Evolutionary conservation across 805 yeast genomes (phyloP).

Genomic region (Blastobotrys attinorum): DNA sequence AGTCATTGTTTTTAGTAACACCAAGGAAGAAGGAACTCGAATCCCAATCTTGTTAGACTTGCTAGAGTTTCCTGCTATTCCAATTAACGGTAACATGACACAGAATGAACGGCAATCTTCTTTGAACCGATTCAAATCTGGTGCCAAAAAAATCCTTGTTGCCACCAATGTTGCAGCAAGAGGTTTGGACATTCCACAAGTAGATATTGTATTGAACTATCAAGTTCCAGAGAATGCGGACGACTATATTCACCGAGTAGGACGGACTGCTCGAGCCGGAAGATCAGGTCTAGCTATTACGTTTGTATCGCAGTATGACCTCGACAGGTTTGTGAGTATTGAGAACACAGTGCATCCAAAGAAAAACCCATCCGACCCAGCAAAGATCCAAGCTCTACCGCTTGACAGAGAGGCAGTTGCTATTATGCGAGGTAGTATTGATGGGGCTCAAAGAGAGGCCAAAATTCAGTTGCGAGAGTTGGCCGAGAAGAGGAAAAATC

Average conservation of each 20-base stretch:
- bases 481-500: constrained; percentile 38
- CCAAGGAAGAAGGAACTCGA: constrained; percentile 92
- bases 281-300: constrained; percentile 77
- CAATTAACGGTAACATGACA: constrained; percentile 94
- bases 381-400: constrained; percentile 40
- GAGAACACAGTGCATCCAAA: constrained; percentile 67
- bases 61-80: constrained; percentile 82
- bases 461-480: constrained; percentile 67
- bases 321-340: constrained; percentile 79
- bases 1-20: constrained; percentile 82
- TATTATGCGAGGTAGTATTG: constrained; percentile 78
- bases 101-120: constrained; percentile 88
- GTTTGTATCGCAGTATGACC: constrained; percentile 87
- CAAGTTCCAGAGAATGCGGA: constrained; percentile 95
- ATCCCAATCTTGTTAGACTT: constrained; percentile 73
- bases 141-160: constrained; percentile 82
- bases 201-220: constrained; percentile 80
- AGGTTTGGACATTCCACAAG: constrained; percentile 94
- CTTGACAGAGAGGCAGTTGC: constrained; percentile 71
- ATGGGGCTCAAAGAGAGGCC: constrained; percentile 86
- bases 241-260: constrained; percentile 93
- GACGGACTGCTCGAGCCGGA: constrained; percentile 99
- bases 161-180: constrained; percentile 98
- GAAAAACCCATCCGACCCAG: constrained; percentile 76
- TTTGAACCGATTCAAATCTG: constrained; percentile 85